phyloP scores from a whole-genome alignment of 495 filamentous ascomycete species.

The Lindgomyces ingoldianus region DNA sequence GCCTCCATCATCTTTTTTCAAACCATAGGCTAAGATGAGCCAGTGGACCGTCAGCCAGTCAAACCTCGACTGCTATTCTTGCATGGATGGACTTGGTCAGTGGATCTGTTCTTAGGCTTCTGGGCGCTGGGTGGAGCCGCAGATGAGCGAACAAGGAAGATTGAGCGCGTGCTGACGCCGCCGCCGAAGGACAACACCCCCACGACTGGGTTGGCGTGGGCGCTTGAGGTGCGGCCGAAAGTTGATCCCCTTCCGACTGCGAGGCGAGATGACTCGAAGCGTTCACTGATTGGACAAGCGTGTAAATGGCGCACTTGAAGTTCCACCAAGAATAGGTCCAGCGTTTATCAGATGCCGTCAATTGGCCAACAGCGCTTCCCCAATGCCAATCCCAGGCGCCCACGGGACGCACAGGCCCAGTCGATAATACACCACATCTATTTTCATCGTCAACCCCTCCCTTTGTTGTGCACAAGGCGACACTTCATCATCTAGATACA shows the following conservation, averaged over 20 bases:
- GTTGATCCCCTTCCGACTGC: conserved; percentile 17
- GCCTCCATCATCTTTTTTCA: conserved; percentile 2
- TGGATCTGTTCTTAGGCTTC: background rate
- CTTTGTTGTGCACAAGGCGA: background rate
- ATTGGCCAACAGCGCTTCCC: conserved; percentile 16
- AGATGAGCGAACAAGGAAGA: background rate
- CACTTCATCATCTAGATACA: background rate
- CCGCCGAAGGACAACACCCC: background rate
- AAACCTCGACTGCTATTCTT: conserved; percentile 35
- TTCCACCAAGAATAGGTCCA: conserved; percentile 11
- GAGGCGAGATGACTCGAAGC: background rate
- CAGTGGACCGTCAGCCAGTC: conserved; percentile 19
- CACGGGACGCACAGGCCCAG: conserved; percentile 16
- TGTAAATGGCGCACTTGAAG: conserved; percentile 1
- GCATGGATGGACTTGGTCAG: background rate
- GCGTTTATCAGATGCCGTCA: conserved; percentile 14
- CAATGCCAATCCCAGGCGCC: conserved; percentile 5
- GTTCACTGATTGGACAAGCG: conserved; percentile 11
- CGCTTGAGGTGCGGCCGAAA: conserved; percentile 16
- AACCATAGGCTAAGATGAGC: conserved; percentile 24
- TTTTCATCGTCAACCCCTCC: conserved; percentile 1
- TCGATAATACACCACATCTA: conserved; percentile 2
- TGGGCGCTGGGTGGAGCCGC: conserved; percentile 29
- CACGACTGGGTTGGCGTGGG: conserved; percentile 26
- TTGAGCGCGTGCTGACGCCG: conserved; percentile 25